phyloP scores from a whole-genome alignment of 2,329 filamentous ascomycete genomes.

The Cladosporium sp. region DNA sequence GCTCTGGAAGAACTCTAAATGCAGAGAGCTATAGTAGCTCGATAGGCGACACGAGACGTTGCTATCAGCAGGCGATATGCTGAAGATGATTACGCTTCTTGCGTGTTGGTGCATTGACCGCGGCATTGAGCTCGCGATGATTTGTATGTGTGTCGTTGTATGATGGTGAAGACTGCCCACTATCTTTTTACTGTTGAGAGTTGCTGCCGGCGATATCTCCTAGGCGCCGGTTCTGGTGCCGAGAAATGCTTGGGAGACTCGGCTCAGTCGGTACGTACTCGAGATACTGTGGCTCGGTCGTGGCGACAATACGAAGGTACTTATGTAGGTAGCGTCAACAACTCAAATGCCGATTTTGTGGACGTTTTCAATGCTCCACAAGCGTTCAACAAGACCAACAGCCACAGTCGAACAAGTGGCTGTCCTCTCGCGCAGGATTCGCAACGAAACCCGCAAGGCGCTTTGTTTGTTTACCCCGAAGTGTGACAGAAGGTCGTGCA shows the following conservation, averaged over 20 bases:
- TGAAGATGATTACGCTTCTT: not conserved
- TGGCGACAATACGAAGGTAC: slow-evolving; percentile 1
- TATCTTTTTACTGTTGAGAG: not conserved
- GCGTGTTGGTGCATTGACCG: not conserved
- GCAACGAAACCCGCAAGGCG: not conserved
- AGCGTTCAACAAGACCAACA: not conserved
- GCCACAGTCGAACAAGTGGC: not conserved
- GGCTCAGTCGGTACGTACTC: slow-evolving; percentile 9
- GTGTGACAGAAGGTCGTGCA: not conserved
- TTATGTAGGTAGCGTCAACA: not conserved
- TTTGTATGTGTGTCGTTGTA: not conserved
- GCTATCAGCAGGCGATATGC: not conserved
- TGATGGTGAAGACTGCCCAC: not conserved
- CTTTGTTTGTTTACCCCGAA: slow-evolving; percentile 12
- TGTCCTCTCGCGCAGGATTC: not conserved
- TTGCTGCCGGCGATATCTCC: not conserved
- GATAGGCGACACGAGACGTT: not conserved
- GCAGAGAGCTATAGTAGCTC: not conserved
- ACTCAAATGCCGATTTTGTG: not conserved
- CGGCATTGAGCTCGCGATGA: not conserved
- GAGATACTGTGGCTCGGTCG: not conserved
- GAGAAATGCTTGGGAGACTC: slow-evolving; percentile 1
- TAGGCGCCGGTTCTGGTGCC: not conserved
- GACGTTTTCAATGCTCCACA: not conserved
- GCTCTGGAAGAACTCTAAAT: slow-evolving; percentile 1